These are phyloP conservation scores for Cyclotella atomus DNA, from an alignment of 108 stramenopile genomes.

Conservation along the genomic window DNA sequence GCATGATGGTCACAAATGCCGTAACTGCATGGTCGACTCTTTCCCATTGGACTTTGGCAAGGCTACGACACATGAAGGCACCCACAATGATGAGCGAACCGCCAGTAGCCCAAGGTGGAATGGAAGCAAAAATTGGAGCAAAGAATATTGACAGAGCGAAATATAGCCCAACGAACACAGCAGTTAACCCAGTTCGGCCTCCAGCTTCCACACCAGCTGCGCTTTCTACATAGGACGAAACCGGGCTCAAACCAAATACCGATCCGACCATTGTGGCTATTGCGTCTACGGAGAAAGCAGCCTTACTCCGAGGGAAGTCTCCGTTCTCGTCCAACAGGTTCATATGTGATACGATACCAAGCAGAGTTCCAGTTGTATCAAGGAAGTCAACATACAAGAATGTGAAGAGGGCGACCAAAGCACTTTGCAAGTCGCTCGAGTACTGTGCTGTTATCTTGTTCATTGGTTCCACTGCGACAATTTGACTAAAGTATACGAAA, in stretches of 20 bases:
- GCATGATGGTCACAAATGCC: conserved; percentile 82
- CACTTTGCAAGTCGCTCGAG: conserved; percentile 36
- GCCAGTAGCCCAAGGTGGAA: conserved; percentile 87
- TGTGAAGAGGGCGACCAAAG: conserved; percentile 58
- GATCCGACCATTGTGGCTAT: conserved; percentile 73
- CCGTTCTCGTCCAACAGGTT: conserved; percentile 61
- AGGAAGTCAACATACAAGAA: conserved; percentile 68
- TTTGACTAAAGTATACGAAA: conserved; percentile 65
- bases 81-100: conserved; percentile 84
- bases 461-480: conserved; percentile 50
- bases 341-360: no score
- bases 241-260: conserved; percentile 64
- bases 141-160: conserved; percentile 71
- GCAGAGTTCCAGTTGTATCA: no score
- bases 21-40: conserved; percentile 67
- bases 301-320: conserved; percentile 56
- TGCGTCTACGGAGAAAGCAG: conserved; percentile 64
- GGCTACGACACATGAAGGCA: conserved; percentile 64
- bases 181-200: conserved; percentile 60
- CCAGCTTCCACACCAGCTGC: conserved; percentile 73
- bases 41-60: conserved; percentile 74
- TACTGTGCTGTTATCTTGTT: conserved; percentile 44
- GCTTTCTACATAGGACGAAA: conserved; percentile 74
- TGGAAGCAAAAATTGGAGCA: conserved; percentile 81
- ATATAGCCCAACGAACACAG: conserved; percentile 52